Base-by-base conservation (phyloP, 2,329 filamentous ascomycete genomes). In the Colletotrichum sansevieriae region DNA sequence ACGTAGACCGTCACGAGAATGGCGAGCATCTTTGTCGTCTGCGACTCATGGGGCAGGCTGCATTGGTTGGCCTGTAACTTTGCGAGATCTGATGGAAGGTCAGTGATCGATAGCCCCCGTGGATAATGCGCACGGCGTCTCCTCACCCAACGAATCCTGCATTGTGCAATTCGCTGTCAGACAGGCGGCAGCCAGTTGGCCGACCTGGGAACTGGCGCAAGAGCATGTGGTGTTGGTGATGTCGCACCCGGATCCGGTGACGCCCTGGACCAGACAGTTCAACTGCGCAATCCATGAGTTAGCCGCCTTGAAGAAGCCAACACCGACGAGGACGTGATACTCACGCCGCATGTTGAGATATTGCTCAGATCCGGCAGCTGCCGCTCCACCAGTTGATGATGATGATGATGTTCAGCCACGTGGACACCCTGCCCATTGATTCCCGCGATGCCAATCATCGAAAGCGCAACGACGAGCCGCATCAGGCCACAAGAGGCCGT, bases 161-260 rank as follows among this genome's bases (percentile, higher is more conserved):
- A 70, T 70, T 4, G 69, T 71, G 33, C 69, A 71, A 5, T 71
- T 71, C 2, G 62, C 69, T 11, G 66, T n/a, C 25, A 71, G 4
- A 29, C 69, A 71, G 9, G 52, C 39, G 3, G 44, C 69, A 8
- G 63, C 46, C 9, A 62, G 13, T 13, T 63, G 67, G 4, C 54
- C 59, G 8, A 71, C 66, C 5, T 55, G 56, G 3, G 61, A 44
- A 35, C 63, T 71, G 6, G 54, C 55, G 20, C 69, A 71, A 3
- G 67, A 65, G 22, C 69, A 71, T 3, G 66, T 65, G 25, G 63
- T 66, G 62, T 71, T 69, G 13, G 69, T 63, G n/a, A 70, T 29
- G 46, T 46, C 67, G n/a, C 69, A 71, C 6, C 69, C 69, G 25
- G 58, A 55, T 18, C 49, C 62, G 5, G 49, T 37, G 62, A 68